Base-by-base conservation (phyloP, 2,329 filamentous ascomycete genomes). In the Nemania bipapillata region DNA sequence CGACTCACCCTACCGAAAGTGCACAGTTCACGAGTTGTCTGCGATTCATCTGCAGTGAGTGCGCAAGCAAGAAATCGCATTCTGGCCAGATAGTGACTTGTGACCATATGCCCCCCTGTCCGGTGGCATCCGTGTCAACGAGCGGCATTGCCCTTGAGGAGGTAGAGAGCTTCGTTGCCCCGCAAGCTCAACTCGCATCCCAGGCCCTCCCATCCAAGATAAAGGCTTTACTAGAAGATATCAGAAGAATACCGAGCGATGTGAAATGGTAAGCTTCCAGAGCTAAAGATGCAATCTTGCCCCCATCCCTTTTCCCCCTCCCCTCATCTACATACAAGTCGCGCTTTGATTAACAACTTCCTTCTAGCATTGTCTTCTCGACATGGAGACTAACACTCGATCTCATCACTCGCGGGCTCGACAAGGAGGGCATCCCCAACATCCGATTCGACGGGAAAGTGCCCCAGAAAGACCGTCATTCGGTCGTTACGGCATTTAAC, bases 351-450 rank as follows among this genome's bases (percentile, higher is more conserved):
- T n/a, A n/a, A n/a, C n/a, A n/a, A n/a, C n/a, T n/a, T n/a, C n/a
- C n/a, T n/a, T n/a, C n/a, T n/a, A 86, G 85, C 59, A 79, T 86
- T 20, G 80, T 87, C 0, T 87, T 87, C 62, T 86, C 85, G 0
- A 83, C 78, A 0, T 87, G 85, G 85, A 80, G 82, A 20, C 70
- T 81, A 7, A 86, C 82, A 0, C 81, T 87, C 0, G 81, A 86
- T 42, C 64, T 86, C 1, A 77, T 86, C 0, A 77, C 84, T 52
- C 70, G 66, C 0, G 82, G 80, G 0, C 74, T 87, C 0, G 68
- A 77, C 0, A 64, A 80, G 20, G 73, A 77, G 0, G 66, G 62
- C 0, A 80, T 87, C 2, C 45, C 32, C 1, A 78, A 71, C 57
- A 74, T 83, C 17, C 80, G 85, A 0, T 84, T 85, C 55, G 85